A percentile compares a stretch with the other conserved stretches of the same genome.
Conservation (phyloP, 106 monocot genomes). For the Platanthera guangdongensis region DNA sequence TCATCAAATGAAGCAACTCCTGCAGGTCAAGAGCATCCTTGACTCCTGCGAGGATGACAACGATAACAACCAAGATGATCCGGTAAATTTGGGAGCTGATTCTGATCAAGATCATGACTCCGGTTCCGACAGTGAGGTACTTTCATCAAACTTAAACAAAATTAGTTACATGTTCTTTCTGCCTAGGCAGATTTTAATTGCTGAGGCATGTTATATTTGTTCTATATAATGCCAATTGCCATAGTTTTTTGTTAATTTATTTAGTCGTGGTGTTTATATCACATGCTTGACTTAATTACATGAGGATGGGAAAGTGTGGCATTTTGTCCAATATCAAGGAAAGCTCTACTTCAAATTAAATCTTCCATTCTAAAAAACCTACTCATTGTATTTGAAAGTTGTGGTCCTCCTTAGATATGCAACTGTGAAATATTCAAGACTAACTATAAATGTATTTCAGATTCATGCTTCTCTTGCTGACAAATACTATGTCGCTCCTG, state of each 20-base stretch:
- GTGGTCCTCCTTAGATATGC: neutral
- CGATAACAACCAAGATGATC: slow-evolving; percentile 45
- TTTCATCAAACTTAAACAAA: neutral
- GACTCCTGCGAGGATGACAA: slow-evolving; percentile 99
- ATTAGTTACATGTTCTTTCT: neutral
- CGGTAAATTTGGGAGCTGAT: slow-evolving; percentile 52
- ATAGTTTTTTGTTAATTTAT: neutral
- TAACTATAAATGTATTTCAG: slow-evolving; percentile 22
- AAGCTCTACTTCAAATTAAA: neutral
- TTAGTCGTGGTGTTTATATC: too few species aligned
- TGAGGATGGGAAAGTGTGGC: neutral
- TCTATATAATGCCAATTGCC: neutral
- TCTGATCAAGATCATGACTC: slow-evolving; percentile 49
- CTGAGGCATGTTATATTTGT: neutral
- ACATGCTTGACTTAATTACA: neutral
- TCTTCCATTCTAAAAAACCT: neutral
- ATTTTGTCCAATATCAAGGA: neutral
- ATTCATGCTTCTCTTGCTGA: slow-evolving; percentile 49
- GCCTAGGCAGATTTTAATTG: neutral
- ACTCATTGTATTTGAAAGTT: neutral
- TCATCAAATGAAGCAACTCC: neutral
- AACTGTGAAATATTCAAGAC: neutral
- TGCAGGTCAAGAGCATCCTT: slow-evolving; percentile 94
- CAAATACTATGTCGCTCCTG: slow-evolving; percentile 56
- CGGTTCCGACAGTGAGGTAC: slow-evolving; percentile 84